These are phyloP conservation scores for Stenogyne calaminthoides DNA, from an alignment of 305 asterid genomes.

Conservation along the genomic window DNA sequence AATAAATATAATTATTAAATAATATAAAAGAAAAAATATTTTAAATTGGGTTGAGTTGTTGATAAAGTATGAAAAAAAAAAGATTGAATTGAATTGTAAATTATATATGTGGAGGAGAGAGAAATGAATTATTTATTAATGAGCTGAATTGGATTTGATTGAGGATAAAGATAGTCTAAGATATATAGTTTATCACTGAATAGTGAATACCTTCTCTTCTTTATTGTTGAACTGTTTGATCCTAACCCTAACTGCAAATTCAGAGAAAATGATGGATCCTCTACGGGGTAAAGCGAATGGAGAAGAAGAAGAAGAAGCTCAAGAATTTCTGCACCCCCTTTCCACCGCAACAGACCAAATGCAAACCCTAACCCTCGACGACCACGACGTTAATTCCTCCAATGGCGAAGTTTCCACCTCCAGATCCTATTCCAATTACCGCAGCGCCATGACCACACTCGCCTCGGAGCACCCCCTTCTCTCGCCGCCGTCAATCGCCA, in stretches of 20 bases:
- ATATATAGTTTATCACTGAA: constrained; percentile 18
- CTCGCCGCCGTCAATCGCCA: constrained; percentile 46
- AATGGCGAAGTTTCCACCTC: constrained; percentile 55
- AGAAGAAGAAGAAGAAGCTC: constrained; percentile 40
- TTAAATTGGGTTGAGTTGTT: no score
- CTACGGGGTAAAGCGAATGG: constrained; percentile 19
- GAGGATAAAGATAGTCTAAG: no score
- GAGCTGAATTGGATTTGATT: no score
- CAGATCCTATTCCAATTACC: constrained; percentile 58
- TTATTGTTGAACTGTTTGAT: constrained; percentile 17
- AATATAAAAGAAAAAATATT: no score
- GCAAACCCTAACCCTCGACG: constrained; percentile 63
- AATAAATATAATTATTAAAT: no score
- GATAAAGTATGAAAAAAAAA: no score
- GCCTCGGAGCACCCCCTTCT: constrained; percentile 52
- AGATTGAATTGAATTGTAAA: no score
- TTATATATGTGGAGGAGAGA: no score
- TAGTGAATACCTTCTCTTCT: neutral
- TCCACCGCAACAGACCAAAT: constrained; percentile 43
- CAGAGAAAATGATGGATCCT: constrained; percentile 54
- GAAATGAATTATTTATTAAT: no score
- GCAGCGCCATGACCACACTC: constrained; percentile 71
- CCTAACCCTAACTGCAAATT: neutral
- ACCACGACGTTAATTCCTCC: constrained; percentile 33
- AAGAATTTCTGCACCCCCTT: constrained; percentile 39